Conservation (phyloP, 2,329 filamentous ascomycete species). For the Ceratocystis harringtonii region DNA sequence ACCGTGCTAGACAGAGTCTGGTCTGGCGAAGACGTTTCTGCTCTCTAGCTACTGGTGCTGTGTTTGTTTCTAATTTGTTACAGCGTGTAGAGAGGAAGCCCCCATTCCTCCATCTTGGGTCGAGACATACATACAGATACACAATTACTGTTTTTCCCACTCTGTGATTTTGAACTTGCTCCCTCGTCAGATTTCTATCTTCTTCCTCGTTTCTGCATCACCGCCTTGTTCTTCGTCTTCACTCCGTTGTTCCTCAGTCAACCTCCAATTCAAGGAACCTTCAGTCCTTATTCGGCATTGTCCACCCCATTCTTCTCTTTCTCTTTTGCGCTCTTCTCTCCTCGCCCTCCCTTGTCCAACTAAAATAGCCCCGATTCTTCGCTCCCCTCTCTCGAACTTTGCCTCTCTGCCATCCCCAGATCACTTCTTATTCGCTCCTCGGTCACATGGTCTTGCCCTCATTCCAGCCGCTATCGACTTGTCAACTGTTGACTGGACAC, state of each 20-base stretch:
- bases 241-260: neutral
- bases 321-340: neutral
- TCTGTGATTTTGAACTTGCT: neutral
- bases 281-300: neutral
- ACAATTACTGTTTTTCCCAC: too few relatives aligned
- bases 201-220: neutral
- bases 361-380: neutral
- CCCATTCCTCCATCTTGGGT: neutral
- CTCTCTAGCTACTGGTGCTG: neutral
- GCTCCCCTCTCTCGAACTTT: too few relatives aligned
- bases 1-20: too few relatives aligned
- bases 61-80: constrained; percentile 1
- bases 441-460: neutral
- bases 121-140: too few relatives aligned
- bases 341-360: neutral
- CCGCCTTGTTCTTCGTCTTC: neutral
- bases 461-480: neutral
- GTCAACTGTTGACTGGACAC: neutral
- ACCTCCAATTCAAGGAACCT: neutral
- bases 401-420: too few relatives aligned
- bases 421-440: too few relatives aligned
- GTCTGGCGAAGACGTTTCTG: neutral
- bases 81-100: neutral
- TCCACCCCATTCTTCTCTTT: neutral
- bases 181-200: neutral